These are phyloP conservation scores for Corinectria fuckeliana DNA, from an alignment of 2,329 filamentous ascomycete genomes.

Conservation along the genomic window DNA sequence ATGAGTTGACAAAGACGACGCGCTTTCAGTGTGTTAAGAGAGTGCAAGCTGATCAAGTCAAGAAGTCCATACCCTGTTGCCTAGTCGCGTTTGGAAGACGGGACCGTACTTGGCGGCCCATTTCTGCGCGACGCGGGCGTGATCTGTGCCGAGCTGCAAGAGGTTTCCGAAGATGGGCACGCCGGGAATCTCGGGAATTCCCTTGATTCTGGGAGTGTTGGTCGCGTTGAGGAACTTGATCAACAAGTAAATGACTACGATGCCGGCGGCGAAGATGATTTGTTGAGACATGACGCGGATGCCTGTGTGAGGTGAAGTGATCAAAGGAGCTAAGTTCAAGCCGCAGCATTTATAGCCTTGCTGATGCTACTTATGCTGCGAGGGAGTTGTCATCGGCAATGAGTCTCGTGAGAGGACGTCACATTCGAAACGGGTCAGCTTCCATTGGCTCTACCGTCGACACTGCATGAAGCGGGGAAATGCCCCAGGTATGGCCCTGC, in stretches of 20 bases:
- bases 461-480: background rate
- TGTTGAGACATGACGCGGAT: conserved; percentile 11
- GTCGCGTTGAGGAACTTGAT: conserved; percentile 51
- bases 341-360: too few species aligned
- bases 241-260: conserved; percentile 29
- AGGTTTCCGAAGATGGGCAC: conserved; percentile 69
- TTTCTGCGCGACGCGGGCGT: conserved; percentile 60
- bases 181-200: conserved; percentile 66
- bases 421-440: background rate
- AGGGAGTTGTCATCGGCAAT: background rate
- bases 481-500: background rate
- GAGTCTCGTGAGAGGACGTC: background rate
- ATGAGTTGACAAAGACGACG: conserved; percentile 80
- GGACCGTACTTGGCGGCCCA: conserved; percentile 68
- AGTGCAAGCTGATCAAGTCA: background rate
- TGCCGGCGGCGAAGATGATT: conserved; percentile 10
- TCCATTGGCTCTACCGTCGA: background rate
- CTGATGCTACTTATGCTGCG: background rate
- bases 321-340: background rate
- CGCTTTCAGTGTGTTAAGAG: conserved; percentile 48
- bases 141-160: conserved; percentile 62
- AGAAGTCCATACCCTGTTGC: conserved; percentile 62
- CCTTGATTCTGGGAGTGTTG: conserved; percentile 66
- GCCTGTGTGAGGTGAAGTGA: background rate
- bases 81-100: conserved; percentile 72